Evolutionary conservation across 495 filamentous ascomycete species (phyloP).

Genomic region (Xylaria venustula): DNA sequence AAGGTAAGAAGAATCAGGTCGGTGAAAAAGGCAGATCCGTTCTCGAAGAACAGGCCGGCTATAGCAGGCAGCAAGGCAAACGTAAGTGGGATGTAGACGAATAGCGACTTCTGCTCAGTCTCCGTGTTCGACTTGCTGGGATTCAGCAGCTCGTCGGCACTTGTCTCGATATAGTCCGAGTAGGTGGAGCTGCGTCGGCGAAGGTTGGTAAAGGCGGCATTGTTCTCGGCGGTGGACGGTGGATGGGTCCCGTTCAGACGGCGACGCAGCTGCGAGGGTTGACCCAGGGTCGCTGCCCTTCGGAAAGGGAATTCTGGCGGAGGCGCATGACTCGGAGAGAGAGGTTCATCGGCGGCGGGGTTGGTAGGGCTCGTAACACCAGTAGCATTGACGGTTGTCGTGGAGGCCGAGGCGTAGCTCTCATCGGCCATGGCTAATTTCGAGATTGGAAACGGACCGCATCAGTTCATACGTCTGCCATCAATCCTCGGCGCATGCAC

Average conservation of each 20-base stretch:
- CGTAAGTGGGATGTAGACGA: slow-evolving; percentile 74
- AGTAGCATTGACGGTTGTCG: slow-evolving; percentile 18
- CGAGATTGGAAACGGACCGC: background rate
- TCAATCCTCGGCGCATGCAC: background rate
- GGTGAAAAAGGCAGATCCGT: slow-evolving; percentile 78
- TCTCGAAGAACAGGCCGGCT: slow-evolving; percentile 78
- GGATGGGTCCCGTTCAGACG: slow-evolving; percentile 14
- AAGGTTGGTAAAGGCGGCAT: slow-evolving; percentile 24
- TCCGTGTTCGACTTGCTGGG: slow-evolving; percentile 48
- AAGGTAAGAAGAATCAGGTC: slow-evolving; percentile 78
- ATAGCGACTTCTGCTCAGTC: slow-evolving; percentile 36
- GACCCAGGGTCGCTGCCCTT: slow-evolving; percentile 36
- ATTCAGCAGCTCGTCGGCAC: slow-evolving; percentile 71
- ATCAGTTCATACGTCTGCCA: slow-evolving; percentile 13
- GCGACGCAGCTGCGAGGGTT: slow-evolving; percentile 23
- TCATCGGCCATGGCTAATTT: slow-evolving; percentile 27
- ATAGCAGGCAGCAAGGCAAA: slow-evolving; percentile 83
- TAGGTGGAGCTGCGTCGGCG: slow-evolving; percentile 72
- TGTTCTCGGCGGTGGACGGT: slow-evolving; percentile 21
- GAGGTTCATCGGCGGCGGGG: background rate
- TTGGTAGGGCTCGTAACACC: background rate
- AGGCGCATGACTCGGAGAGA: slow-evolving; percentile 3
- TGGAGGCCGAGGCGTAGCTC: slow-evolving; percentile 17
- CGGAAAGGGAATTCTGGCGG: slow-evolving; percentile 28
- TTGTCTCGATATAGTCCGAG: slow-evolving; percentile 69